Conservation (phyloP, 1,139 yeast species). For the Taiozyma sp. region DNA sequence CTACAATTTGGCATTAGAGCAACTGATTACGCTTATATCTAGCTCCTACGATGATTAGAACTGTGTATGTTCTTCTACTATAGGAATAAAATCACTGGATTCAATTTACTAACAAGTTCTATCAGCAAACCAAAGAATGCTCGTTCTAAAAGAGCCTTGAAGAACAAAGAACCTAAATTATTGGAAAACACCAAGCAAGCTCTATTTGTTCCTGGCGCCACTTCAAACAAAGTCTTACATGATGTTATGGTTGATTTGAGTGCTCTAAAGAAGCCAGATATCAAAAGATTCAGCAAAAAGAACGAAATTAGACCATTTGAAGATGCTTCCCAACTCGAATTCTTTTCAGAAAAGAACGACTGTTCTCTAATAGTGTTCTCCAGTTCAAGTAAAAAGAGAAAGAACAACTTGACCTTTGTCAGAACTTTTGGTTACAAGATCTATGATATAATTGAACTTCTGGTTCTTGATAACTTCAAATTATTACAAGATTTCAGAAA, state of each 20-base stretch:
- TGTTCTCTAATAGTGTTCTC: slow-evolving; percentile 80
- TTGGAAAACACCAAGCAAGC: slow-evolving; percentile 91
- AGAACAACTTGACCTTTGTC: slow-evolving; percentile 81
- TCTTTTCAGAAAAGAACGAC: slow-evolving; percentile 93
- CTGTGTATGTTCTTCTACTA: slow-evolving; percentile 30
- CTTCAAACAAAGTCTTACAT: slow-evolving; percentile 74
- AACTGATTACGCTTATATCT: background rate
- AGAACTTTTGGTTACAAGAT: slow-evolving; percentile 88
- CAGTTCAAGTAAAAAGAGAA: slow-evolving; percentile 85
- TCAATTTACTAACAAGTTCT: slow-evolving; percentile 1
- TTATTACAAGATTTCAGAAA: slow-evolving; percentile 78
- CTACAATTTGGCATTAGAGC: background rate
- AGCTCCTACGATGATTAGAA: slow-evolving; percentile 49
- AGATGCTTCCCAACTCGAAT: slow-evolving; percentile 82
- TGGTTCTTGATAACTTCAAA: slow-evolving; percentile 65
- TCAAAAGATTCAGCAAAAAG: slow-evolving; percentile 82
- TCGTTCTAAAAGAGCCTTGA: slow-evolving; percentile 91
- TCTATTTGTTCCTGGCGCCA: slow-evolving; percentile 85
- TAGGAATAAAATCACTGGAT: background rate
- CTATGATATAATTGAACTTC: slow-evolving; percentile 91
- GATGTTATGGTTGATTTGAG: slow-evolving; percentile 88
- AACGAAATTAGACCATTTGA: slow-evolving; percentile 92
- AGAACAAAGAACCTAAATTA: slow-evolving; percentile 81
- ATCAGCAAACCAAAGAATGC: slow-evolving; percentile 81
- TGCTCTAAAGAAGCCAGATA: slow-evolving; percentile 88